Evolutionary conservation across 768 basidiomycete species (phyloP), one percentile per base, ranked within the genome.

Genomic region (Leucocoprinus leucothites): DNA sequence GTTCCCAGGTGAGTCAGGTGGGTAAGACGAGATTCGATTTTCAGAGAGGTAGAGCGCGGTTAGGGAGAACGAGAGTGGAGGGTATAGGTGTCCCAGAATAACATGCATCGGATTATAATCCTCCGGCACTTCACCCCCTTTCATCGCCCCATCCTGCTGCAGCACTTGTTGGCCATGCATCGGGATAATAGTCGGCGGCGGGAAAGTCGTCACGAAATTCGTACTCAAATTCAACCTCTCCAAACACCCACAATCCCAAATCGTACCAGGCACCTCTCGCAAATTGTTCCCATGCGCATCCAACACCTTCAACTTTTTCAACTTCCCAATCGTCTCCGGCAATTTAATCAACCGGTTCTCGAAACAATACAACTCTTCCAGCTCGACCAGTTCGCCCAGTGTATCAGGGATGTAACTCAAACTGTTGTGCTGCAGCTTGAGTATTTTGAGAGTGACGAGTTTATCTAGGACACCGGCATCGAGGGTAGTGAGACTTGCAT

Each of bases 251-350:
- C 95, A 98, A 36, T 85, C 80, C 97, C 97, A 99, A 1, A 99
- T 67, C 31, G 82, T 74, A 18, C 71, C 71, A 0, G 95, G 92
- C 0, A 98, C 71, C 61, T 86, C 84, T 3, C 77, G 81, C 44
- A 98, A 74, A 61, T 86, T 88, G 73, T 98, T 99, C 66, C 91
- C 94, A 65, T 98, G 95, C 2, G 88, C 88, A 60, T 97, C 92
- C 40, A 99, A 77, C 1, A 71, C 74, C 60, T 86, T 81, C 9
- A 98, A 79, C 41, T 82, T 84, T 69, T 84, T 82, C 43, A 98
- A 75, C 8, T 75, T 74, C 13, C 93, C 93, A 46, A 98, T 85
- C 40, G 81, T 83, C 9, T 75, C 67, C 0, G 97, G 97, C 0
- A 98, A 78, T 14, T 78, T 70, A 52, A 83, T 82, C 18, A 99